Conservation (phyloP, 2,329 filamentous ascomycete species). For the Niveomyces coronatus region DNA sequence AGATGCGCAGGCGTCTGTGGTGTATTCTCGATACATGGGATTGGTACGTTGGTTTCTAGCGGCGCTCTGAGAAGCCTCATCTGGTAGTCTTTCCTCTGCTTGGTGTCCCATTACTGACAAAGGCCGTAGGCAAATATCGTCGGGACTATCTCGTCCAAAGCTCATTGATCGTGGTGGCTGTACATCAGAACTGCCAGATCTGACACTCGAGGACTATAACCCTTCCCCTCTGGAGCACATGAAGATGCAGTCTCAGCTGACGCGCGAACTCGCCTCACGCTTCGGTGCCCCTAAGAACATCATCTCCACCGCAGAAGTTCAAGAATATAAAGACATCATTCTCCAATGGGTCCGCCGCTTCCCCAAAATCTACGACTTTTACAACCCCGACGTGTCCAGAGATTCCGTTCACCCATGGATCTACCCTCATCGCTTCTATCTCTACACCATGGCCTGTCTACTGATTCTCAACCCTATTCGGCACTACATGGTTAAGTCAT, state of each 20-base stretch:
- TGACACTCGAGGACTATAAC: constrained; percentile 21
- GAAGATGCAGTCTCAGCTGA: constrained; percentile 20
- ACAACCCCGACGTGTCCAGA: constrained; percentile 28
- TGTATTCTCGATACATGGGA: constrained; percentile 24
- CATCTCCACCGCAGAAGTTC: constrained; percentile 17
- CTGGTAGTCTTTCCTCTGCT: constrained; percentile 3
- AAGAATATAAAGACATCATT: constrained; percentile 20
- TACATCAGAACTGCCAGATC: constrained; percentile 21
- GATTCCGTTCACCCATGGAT: constrained; percentile 30
- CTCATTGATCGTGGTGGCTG: constrained; percentile 25
- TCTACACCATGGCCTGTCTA: constrained; percentile 34
- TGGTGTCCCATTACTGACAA: background rate
- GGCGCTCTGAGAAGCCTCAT: background rate
- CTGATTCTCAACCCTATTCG: constrained; percentile 37
- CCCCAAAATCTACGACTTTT: constrained; percentile 29
- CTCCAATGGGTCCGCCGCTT: constrained; percentile 31
- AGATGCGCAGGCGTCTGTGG: constrained; percentile 23
- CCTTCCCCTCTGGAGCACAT: constrained; percentile 24
- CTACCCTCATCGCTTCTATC: constrained; percentile 35
- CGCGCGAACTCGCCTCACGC: constrained; percentile 14
- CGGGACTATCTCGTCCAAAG: constrained; percentile 23
- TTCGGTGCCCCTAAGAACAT: constrained; percentile 19
- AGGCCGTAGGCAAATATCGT: constrained; percentile 22
- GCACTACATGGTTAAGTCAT: constrained; percentile 30
- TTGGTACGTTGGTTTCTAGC: constrained; percentile 15